A percentile compares a stretch with the other conserved stretches of the same genome.
Conservation (phyloP, 169 alveolate genomes). For the Pseudocohnilembus persalinus region DNA sequence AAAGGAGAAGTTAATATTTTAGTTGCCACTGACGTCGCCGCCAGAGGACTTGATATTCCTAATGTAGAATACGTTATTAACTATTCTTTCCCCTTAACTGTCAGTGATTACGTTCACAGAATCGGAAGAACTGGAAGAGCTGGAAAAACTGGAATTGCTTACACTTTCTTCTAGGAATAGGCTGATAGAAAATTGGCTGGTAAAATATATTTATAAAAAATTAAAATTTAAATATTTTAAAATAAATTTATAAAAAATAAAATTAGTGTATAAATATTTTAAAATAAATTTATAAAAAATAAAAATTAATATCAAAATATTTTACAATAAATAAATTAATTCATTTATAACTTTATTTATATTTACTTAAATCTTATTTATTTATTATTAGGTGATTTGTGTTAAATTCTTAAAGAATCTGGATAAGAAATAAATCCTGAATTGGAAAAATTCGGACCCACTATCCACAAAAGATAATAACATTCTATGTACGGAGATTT, state of each 20-base stretch:
- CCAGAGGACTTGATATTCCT: slow-evolving; percentile 78
- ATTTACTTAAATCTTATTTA: too few relatives aligned
- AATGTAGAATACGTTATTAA: slow-evolving; percentile 74
- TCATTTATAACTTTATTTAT: too few relatives aligned
- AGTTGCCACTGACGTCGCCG: slow-evolving; percentile 76
- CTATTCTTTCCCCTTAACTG: slow-evolving; percentile 66
- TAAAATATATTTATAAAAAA: too few relatives aligned
- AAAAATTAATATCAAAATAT: too few relatives aligned
- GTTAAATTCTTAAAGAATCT: not conserved
- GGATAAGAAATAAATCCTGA: not conserved
- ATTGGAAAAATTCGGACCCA: not conserved
- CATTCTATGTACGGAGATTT: not conserved
- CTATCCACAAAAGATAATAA: not conserved
- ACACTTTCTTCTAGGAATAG: slow-evolving; percentile 82
- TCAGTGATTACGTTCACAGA: slow-evolving; percentile 71
- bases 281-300: too few relatives aligned
- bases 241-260: too few relatives aligned
- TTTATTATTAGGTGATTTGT: not conserved
- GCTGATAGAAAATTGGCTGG: not conserved
- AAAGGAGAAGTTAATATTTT: slow-evolving; percentile 59
- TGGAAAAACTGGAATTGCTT: slow-evolving; percentile 97
- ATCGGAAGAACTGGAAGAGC: slow-evolving; percentile 99
- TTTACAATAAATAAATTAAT: too few relatives aligned
- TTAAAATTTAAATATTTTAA: too few relatives aligned
- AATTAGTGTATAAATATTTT: too few relatives aligned